A percentile compares a stretch with the other conserved stretches of the same genome.
phyloP scores from a whole-genome alignment of 139 green algal genomes.

The Eudorina sp. region DNA sequence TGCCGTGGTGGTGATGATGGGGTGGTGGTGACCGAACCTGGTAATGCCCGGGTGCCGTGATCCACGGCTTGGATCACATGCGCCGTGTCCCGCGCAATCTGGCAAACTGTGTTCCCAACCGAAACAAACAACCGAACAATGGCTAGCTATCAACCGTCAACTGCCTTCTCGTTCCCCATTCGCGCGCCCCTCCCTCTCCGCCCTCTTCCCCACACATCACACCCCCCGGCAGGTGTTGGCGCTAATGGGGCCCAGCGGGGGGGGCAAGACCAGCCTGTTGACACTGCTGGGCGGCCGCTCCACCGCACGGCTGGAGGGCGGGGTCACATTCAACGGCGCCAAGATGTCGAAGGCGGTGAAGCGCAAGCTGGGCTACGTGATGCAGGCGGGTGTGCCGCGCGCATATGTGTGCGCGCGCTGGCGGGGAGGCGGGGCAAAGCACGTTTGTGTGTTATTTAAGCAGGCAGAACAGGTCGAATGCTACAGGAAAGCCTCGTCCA shows the following conservation, averaged over 20 bases:
- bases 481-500: too few species aligned
- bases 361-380: constrained; percentile 79
- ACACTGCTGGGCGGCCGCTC: constrained; percentile 76
- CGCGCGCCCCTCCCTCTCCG: neutral
- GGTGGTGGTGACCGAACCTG: too few species aligned
- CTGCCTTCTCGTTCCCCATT: neutral
- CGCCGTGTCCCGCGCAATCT: neutral
- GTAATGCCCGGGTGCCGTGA: too few species aligned
- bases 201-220: neutral
- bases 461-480: too few species aligned
- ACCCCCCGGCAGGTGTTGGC: constrained; percentile 8
- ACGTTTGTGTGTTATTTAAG: too few species aligned
- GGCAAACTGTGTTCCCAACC: neutral
- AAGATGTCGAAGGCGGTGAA: constrained; percentile 77
- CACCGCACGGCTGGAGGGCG: constrained; percentile 60
- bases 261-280: constrained; percentile 88
- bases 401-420: too few species aligned
- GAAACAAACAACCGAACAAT: too few species aligned
- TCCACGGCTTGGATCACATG: too few species aligned
- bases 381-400: constrained; percentile 53
- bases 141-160: too few species aligned
- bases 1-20: too few species aligned
- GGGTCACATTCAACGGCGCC: constrained; percentile 82
- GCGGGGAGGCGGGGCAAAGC: too few species aligned
- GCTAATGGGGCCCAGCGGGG: constrained; percentile 77